Evolutionary conservation across 306 rosid species (phyloP), one percentile per base, ranked within the genome.

Genomic region (Casuarina equisetifolia): DNA sequence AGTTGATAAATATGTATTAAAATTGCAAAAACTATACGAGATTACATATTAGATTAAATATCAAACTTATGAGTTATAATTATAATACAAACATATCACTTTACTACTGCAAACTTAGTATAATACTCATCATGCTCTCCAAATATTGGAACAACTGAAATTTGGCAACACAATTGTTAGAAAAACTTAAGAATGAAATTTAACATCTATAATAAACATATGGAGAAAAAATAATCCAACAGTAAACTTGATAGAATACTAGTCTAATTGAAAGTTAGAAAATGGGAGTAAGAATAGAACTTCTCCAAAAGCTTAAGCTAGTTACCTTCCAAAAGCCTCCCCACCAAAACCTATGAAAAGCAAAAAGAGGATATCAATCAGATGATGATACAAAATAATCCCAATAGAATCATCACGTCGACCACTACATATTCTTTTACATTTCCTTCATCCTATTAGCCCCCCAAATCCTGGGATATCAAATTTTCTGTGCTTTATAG

Each of bases 301-400:
- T 66, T 66, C 40, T 49, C 68, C 40, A 79, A 15, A 35, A 3
- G 39, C 13, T 58, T 8, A 45, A 74, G 75, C 50, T 44, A 43
- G 48, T 79, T 88, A 94, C 98, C 98, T 94, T 94, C 90, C 90
- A 94, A 79, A 92, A 39, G 86, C 98, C 98, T 88, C 98, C 98
- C 77, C 76, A 89, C 98, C 98, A 94, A 90, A 94, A 94, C 98
- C 98, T 94, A 75, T 72, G 63, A 17, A 25, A 25, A 25, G 52
- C 35, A 83, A 68, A 83, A 75, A 39, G 38, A 44, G 51, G 84
- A 72, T 70, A 74, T 53, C 52, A 77, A 74, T 83, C 25, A 67
- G 74, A 74, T 72, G 66, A 25, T 40, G 11, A 77, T 38, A 57
- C 19, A 84, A 62, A 55, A 66, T 50, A 74, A 78, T 69, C 53